Evolutionary conservation across 2,329 filamentous ascomycete species (phyloP).

Genomic region (Cladosporium sp.): DNA sequence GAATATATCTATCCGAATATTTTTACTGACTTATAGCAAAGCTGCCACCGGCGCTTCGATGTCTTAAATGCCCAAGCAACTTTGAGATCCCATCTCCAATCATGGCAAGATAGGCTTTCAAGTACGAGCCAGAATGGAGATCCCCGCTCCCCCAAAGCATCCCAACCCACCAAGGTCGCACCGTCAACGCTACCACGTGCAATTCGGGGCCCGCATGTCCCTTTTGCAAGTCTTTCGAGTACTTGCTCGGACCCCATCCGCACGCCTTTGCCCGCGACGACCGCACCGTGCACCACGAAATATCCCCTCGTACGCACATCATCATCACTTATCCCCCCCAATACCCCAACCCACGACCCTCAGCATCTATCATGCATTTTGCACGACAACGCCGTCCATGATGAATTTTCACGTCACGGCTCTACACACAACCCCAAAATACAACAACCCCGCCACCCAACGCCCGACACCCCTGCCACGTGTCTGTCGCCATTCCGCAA

Average conservation of each 20-base stretch:
- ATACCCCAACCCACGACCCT: background rate
- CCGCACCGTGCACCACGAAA: background rate
- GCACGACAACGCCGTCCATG: background rate
- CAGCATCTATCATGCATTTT: background rate
- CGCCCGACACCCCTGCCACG: background rate
- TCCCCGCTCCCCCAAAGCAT: background rate
- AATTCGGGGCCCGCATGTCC: background rate
- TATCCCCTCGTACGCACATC: background rate
- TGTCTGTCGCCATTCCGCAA: background rate
- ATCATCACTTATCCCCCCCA: background rate
- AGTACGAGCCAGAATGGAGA: background rate
- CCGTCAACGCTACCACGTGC: background rate
- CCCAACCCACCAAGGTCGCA: background rate
- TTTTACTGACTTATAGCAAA: constrained; percentile 7
- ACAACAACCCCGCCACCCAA: background rate
- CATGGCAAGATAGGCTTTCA: background rate
- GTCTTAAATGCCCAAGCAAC: constrained; percentile 1
- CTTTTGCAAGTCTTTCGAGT: background rate
- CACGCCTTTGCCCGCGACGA: background rate
- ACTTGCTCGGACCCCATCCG: background rate
- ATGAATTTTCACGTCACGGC: background rate
- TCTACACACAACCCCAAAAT: background rate
- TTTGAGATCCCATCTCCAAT: constrained; percentile 1
- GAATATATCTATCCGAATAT: constrained; percentile 3
- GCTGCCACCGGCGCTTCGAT: constrained; percentile 7